A percentile compares a stretch with the other conserved stretches of the same genome.
Evolutionary conservation across 257 asterid species (phyloP).

Genomic region (Petunia axillaris): DNA sequence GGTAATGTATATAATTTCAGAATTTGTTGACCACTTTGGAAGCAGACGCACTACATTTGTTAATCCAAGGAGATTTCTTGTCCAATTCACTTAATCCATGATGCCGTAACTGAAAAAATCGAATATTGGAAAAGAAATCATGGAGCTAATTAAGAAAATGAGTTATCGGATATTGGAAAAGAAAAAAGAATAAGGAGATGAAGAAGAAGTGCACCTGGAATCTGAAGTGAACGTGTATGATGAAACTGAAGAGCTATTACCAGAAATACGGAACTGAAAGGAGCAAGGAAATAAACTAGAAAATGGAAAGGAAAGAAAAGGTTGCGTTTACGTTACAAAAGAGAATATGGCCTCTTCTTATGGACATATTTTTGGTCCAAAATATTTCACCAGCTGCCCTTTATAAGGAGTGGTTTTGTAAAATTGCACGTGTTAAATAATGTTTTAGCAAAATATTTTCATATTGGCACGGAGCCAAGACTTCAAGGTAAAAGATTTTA

Average conservation of each 20-base stretch:
- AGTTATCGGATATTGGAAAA: background rate
- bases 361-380: too few relatives aligned
- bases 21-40: background rate
- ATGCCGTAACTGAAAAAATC: too few relatives aligned
- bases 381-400: too few relatives aligned
- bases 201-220: background rate
- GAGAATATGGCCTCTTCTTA: slow-evolving; percentile 16
- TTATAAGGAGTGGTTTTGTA: too few relatives aligned
- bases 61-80: background rate
- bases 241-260: background rate
- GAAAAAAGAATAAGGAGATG: background rate
- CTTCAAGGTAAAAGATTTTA: too few relatives aligned
- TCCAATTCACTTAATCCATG: background rate
- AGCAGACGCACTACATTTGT: background rate
- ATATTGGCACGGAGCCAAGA: too few relatives aligned
- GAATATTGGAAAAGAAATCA: background rate
- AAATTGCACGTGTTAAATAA: too few relatives aligned
- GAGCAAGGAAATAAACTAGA: slow-evolving; percentile 20
- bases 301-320: background rate
- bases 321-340: slow-evolving; percentile 14
- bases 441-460: too few relatives aligned
- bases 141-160: background rate
- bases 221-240: slow-evolving; percentile 22
- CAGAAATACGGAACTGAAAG: slow-evolving; percentile 21
- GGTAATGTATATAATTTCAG: background rate